phyloP scores from a whole-genome alignment of 176 grass and related monocot genomes.

The Neostapfia colusana region DNA sequence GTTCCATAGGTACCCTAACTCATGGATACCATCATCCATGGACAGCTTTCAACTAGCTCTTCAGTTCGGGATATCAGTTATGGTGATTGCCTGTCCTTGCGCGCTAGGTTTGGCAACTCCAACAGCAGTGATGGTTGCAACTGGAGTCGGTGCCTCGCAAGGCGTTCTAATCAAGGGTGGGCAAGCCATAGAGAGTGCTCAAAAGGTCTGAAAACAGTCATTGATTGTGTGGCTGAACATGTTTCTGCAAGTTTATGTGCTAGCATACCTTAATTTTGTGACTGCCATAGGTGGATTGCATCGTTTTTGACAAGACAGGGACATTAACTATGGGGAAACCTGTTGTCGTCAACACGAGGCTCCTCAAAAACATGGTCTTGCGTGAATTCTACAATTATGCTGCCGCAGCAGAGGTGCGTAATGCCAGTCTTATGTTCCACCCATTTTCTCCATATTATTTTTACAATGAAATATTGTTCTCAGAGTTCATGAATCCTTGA shows the following conservation, averaged over 20 bases:
- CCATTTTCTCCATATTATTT: background rate
- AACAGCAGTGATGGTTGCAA: slow-evolving; percentile 98
- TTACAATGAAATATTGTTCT: background rate
- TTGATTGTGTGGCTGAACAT: background rate
- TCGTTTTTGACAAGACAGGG: slow-evolving; percentile 94
- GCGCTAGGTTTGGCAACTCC: slow-evolving; percentile 90
- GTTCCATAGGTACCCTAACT: slow-evolving; percentile 64
- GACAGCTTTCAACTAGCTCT: slow-evolving; percentile 96
- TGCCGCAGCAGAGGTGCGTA: slow-evolving; percentile 70
- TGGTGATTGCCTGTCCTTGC: slow-evolving; percentile 98
- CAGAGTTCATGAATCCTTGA: slow-evolving; percentile 6
- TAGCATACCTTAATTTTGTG: background rate
- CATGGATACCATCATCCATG: slow-evolving; percentile 88
- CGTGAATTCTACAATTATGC: slow-evolving; percentile 75
- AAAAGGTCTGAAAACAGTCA: slow-evolving; percentile 55
- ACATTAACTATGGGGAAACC: slow-evolving; percentile 87
- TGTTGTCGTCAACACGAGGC: slow-evolving; percentile 68
- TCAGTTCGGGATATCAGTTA: slow-evolving; percentile 95
- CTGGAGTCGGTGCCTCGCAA: slow-evolving; percentile 90
- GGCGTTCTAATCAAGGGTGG: slow-evolving; percentile 95
- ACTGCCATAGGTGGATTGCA: slow-evolving; percentile 68
- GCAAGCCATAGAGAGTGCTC: slow-evolving; percentile 87
- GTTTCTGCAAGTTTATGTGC: slow-evolving; percentile 2
- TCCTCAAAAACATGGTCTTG: slow-evolving; percentile 79
- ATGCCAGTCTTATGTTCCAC: background rate